Evolutionary conservation across 2,329 filamentous ascomycete species (phyloP).

Genomic region (Daldinia sp.): DNA sequence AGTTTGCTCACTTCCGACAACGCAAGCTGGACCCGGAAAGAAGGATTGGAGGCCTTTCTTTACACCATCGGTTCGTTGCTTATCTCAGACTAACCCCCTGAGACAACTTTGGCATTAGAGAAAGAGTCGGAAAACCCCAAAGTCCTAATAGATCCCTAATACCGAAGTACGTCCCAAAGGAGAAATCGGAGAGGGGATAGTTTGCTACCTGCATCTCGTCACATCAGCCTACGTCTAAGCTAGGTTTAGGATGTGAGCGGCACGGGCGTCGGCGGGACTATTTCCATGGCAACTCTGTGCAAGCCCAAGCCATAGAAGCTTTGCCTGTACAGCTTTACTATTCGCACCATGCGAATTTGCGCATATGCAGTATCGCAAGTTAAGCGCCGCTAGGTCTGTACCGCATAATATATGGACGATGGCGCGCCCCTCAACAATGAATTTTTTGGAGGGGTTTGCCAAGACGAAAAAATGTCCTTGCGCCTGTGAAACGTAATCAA

Average conservation of each 20-base stretch:
- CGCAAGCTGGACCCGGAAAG: background rate
- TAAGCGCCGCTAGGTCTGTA: constrained; percentile 42
- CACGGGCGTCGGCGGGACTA: constrained; percentile 24
- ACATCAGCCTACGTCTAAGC: constrained; percentile 30
- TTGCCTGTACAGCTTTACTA: constrained; percentile 26
- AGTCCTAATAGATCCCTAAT: constrained; percentile 24
- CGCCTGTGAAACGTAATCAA: constrained; percentile 39
- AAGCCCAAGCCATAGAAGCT: constrained; percentile 23
- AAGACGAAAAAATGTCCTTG: constrained; percentile 39
- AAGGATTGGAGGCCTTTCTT: background rate
- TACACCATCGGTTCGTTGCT: background rate
- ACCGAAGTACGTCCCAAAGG: constrained; percentile 16
- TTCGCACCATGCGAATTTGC: constrained; percentile 32
- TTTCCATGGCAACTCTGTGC: constrained; percentile 32
- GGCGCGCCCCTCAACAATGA: constrained; percentile 28
- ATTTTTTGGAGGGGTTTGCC: constrained; percentile 26
- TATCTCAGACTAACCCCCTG: constrained; percentile 6
- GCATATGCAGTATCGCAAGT: constrained; percentile 40
- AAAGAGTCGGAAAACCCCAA: background rate
- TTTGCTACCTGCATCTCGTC: constrained; percentile 41
- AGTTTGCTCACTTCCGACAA: background rate
- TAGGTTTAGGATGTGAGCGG: constrained; percentile 32
- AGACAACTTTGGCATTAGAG: background rate
- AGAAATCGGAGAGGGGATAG: constrained; percentile 33
- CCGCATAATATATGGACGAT: constrained; percentile 25